Conservation (phyloP, 371 early-diverging fungal genomes). For the Fennellomyces sp. region DNA sequence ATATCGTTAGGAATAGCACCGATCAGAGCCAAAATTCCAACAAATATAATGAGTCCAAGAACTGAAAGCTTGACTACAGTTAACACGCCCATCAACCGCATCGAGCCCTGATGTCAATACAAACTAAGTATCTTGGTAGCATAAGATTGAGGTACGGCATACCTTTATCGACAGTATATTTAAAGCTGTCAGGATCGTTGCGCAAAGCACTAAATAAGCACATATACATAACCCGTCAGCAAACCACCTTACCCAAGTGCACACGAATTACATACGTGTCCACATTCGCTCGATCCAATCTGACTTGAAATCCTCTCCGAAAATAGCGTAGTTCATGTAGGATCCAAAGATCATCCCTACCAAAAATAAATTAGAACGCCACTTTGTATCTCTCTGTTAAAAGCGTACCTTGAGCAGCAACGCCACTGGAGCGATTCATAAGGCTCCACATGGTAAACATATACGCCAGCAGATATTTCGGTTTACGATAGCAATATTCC, state of each 20-base stretch:
- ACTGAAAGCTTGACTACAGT: slow-evolving; percentile 33
- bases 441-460: slow-evolving; percentile 43
- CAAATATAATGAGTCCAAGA: slow-evolving; percentile 24
- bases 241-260: not conserved
- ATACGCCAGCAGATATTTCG: slow-evolving; percentile 41
- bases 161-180: slow-evolving; percentile 36
- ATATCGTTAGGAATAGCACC: slow-evolving; percentile 30
- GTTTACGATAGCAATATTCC: slow-evolving; percentile 41
- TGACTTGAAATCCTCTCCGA: slow-evolving; percentile 33
- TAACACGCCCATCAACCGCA: slow-evolving; percentile 31
- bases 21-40: slow-evolving; percentile 25
- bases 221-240: not conserved
- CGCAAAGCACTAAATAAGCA: slow-evolving; percentile 25
- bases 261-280: slow-evolving; percentile 28
- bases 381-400: not conserved
- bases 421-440: slow-evolving; percentile 41
- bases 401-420: slow-evolving; percentile 34
- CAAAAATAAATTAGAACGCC: not conserved
- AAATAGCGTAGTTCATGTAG: slow-evolving; percentile 45
- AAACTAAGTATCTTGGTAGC: no score
- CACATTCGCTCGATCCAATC: slow-evolving; percentile 36
- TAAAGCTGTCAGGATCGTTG: slow-evolving; percentile 24
- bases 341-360: slow-evolving; percentile 45
- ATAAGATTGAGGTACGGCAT: no score
- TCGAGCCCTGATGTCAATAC: slow-evolving; percentile 10